phyloP scores from a whole-genome alignment of 2,329 filamentous ascomycete genomes.

The Metarhizium brunneum region DNA sequence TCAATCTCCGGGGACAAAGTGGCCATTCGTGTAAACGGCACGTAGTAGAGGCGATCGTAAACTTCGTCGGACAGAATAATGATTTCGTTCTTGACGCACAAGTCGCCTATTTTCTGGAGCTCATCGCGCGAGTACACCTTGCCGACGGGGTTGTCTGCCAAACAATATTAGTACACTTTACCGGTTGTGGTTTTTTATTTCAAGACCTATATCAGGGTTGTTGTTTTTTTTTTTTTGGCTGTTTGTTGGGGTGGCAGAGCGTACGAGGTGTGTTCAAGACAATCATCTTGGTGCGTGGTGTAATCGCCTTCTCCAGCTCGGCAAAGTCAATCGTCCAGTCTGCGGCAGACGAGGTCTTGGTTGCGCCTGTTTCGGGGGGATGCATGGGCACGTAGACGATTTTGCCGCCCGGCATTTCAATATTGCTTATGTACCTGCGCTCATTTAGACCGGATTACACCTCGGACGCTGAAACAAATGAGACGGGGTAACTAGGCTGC shows the following conservation, averaged over 20 bases:
- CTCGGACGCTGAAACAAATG: no score
- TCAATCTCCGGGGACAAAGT: constrained; percentile 87
- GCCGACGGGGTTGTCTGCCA: constrained; percentile 82
- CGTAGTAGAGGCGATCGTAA: constrained; percentile 92
- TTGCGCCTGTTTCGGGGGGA: constrained; percentile 71
- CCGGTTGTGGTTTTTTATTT: background rate
- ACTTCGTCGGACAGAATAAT: constrained; percentile 90
- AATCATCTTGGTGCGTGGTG: constrained; percentile 88
- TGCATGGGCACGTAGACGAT: constrained; percentile 94
- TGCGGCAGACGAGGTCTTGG: constrained; percentile 70
- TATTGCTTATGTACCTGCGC: constrained; percentile 72
- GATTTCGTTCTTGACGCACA: constrained; percentile 88
- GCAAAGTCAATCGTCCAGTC: constrained; percentile 86
- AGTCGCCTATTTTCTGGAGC: constrained; percentile 71
- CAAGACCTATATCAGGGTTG: background rate
- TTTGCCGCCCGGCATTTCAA: constrained; percentile 93
- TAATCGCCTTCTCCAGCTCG: constrained; percentile 73
- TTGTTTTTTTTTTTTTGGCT: background rate
- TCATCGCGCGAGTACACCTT: constrained; percentile 87
- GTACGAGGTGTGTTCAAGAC: constrained; percentile 68
- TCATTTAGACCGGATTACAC: background rate
- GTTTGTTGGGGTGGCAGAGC: constrained; percentile 7
- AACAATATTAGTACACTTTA: background rate
- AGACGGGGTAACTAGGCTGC: constrained; percentile 1
- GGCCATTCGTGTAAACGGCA: constrained; percentile 86